These are phyloP conservation scores for Cinnamomum micranthum DNA, from an alignment of 164 flowering plant species.

Conservation along the genomic window DNA sequence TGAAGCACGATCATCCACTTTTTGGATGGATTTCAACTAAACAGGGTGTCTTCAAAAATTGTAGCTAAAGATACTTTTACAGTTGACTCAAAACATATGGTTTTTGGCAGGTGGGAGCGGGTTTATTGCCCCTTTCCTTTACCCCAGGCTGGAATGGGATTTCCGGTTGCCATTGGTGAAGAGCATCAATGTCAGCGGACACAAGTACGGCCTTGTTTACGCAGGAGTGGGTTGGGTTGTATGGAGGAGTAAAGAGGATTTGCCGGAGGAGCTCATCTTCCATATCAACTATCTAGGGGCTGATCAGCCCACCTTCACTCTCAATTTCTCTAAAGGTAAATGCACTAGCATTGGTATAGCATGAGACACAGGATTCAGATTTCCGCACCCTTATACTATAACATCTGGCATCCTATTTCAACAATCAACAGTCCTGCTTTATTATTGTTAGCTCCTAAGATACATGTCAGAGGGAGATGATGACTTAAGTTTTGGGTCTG, in stretches of 20 bases:
- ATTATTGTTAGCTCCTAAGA: background rate
- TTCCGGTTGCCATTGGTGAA: slow-evolving; percentile 66
- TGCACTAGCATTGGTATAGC: background rate
- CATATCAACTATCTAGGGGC: slow-evolving; percentile 68
- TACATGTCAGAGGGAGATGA: background rate
- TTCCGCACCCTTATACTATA: background rate
- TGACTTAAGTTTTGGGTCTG: background rate
- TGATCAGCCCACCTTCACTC: slow-evolving; percentile 75
- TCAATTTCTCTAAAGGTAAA: slow-evolving; percentile 69
- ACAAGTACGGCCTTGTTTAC: slow-evolving; percentile 71
- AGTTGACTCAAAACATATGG: background rate
- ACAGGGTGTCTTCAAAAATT: background rate
- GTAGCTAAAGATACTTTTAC: background rate
- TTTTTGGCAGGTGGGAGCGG: slow-evolving; percentile 40
- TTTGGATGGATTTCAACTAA: background rate
- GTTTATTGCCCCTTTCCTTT: slow-evolving; percentile 41
- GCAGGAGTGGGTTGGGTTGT: slow-evolving; percentile 74
- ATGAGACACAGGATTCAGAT: background rate
- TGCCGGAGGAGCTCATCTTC: slow-evolving; percentile 71
- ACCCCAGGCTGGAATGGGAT: slow-evolving; percentile 63
- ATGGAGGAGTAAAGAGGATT: slow-evolving; percentile 60
- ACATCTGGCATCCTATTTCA: background rate
- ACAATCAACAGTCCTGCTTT: background rate
- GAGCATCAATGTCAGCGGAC: slow-evolving; percentile 81
- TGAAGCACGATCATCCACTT: background rate